phyloP scores from a whole-genome alignment of 1,284 basidiomycete genomes.

The Trametes polyzona region DNA sequence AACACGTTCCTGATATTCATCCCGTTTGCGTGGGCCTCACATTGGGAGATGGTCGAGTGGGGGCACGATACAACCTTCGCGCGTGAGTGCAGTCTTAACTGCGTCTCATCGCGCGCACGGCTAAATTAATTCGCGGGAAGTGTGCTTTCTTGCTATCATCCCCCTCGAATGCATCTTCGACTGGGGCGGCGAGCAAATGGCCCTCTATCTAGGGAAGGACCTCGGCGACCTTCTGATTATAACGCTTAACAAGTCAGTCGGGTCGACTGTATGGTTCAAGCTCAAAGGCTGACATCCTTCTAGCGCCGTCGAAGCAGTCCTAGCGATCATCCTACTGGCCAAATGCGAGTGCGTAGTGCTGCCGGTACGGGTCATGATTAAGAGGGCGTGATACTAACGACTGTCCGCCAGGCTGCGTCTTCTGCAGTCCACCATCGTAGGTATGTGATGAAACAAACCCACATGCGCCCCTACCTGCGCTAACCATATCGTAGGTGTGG shows the following conservation, averaged over 20 bases:
- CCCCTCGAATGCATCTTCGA: conserved; percentile 62
- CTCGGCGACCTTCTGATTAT: conserved; percentile 61
- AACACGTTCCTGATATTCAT: conserved; percentile 66
- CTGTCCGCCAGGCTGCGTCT: conserved; percentile 46
- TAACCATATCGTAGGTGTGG: conserved; percentile 47
- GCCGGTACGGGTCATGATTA: neutral
- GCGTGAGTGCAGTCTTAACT: conserved; percentile 36
- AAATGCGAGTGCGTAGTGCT: conserved; percentile 63
- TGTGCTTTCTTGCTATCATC: conserved; percentile 61
- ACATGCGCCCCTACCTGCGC: no score
- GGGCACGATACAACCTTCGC: conserved; percentile 39
- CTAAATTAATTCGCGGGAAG: conserved; percentile 33
- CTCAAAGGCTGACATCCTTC: conserved; percentile 45
- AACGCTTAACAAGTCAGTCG: conserved; percentile 62
- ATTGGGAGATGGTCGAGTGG: conserved; percentile 42
- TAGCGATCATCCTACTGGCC: conserved; percentile 65
- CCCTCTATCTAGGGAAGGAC: conserved; percentile 57
- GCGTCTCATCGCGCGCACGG: neutral
- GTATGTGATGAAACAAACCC: no score
- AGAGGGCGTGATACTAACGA: neutral
- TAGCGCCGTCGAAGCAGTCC: conserved; percentile 58
- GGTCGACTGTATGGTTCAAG: neutral
- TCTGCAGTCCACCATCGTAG: conserved; percentile 63
- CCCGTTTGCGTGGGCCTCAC: conserved; percentile 65
- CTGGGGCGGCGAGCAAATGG: conserved; percentile 65